Evolutionary conservation across 2,329 filamentous ascomycete species (phyloP), one percentile per base, ranked within the genome.

Genomic region (Dactylella cylindrospora): DNA sequence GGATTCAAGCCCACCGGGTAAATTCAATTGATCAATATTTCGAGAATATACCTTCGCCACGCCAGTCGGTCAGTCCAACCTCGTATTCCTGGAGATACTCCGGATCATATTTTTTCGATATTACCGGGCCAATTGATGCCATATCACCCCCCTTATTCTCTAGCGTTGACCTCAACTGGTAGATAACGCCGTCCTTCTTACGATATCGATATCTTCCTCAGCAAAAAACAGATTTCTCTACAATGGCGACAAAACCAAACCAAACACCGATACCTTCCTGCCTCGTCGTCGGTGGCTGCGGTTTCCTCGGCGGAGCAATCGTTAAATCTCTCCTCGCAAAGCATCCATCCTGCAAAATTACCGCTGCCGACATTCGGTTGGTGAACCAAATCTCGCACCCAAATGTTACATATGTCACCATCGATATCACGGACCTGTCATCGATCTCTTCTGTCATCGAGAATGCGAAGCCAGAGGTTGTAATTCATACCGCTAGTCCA

Each of bases 401-500:
- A 47, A 78, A 79, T 38, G 80, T 84, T 44, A 73, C 77, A 46
- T 93, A 93, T 76, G 79, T 82, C 72, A 83, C 89, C 68, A 86
- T 83, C 71, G 86, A 91, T 73, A 89, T 93, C 71, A 90, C 86
- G 50, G 82, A 86, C 65, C 70, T 75, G 13, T 76, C 77, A 50
- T 78, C 78, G 64, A 78, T 93, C 65, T 72, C 80, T 32, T 76
- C 78, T 29, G 75, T 88, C 36, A 83, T 97, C 68, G 73, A 78
- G 25, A 76, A 82, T 65, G 78, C 84, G 50, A 80, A 80, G 68
- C 90, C 91, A 15, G 84, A 90, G 70, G 81, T 94, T 10, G 88
- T 98, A 45, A 85, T 97, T 70, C 91, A 98, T 74, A 95, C 90
- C 1, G 93, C 91, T 15, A 88, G 84, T 26, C 87, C 88, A 31